Percentiles rank a stretch among this genome's conserved stretches.
phyloP scores from a whole-genome alignment of 176 grass and related monocot genomes.

The Avena eriantha region DNA sequence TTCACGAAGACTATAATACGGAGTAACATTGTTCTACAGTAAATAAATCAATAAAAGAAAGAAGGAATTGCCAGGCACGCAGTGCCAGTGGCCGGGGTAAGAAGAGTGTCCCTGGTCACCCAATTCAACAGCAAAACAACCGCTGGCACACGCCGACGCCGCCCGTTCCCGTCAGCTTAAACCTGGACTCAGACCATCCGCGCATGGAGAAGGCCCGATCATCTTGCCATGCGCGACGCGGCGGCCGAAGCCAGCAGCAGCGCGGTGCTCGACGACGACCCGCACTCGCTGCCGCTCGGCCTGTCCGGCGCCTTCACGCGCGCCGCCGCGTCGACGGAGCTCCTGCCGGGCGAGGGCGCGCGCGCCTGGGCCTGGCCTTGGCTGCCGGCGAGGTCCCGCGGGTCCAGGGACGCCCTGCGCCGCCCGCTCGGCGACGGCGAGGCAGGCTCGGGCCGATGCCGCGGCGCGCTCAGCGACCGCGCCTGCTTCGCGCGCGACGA shows the following conservation, averaged over 20 bases:
- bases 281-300: slow-evolving; percentile 61
- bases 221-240: not conserved
- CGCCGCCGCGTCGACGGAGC: slow-evolving; percentile 14
- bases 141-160: too few species aligned
- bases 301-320: slow-evolving; percentile 40
- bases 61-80: too few species aligned
- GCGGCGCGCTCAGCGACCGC: slow-evolving; percentile 78
- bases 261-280: slow-evolving; percentile 67
- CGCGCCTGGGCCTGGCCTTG: not conserved
- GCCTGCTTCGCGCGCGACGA: slow-evolving; percentile 70
- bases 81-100: too few species aligned
- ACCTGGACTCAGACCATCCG: too few species aligned
- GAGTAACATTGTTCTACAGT: too few species aligned
- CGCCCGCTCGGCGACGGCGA: slow-evolving; percentile 35
- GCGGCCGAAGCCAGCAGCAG: slow-evolving; percentile 41
- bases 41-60: too few species aligned
- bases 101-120: too few species aligned
- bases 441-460: slow-evolving; percentile 49
- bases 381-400: slow-evolving; percentile 46
- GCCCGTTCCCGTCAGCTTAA: too few species aligned
- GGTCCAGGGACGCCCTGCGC: slow-evolving; percentile 63
- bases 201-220: too few species aligned
- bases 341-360: not conserved
- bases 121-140: too few species aligned
- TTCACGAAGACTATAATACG: too few species aligned